Evolutionary conservation across 2,329 filamentous ascomycete genomes (phyloP), one percentile per base, ranked within the genome.

Genomic region (Sporothrix euskadiensis): DNA sequence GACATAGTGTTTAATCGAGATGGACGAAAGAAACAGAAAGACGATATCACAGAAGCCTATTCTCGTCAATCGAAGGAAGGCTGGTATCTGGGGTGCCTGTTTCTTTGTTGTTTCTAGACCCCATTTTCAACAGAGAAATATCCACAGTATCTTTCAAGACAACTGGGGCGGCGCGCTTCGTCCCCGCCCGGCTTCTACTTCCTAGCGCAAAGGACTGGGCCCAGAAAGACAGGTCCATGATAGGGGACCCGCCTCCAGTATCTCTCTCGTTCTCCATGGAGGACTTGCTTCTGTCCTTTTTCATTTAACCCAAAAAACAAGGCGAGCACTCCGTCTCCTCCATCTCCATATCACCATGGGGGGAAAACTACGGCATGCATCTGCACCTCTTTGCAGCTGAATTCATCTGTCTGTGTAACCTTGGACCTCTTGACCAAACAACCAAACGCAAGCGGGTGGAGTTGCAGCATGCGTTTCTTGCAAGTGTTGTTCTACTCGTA

Each of bases 181-280:
- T 54, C 66, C 66, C 66, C 66, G 66, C 66, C 66, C 66, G 66
- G 66, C 66, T 54, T n/a, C 66, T 69, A 1, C 19, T 41, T 69
- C 66, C 65, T 69, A 69, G 66, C 30, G 66, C 47, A 66, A 22
- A 35, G 35, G 61, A 47, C 12, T 47, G 12, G 4, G 19, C 44
- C 44, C 5, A 22, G 52, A 54, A 1, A 54, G 52, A 22, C 52
- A 22, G 47, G 52, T 44, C 41, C 12, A 49, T 49, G 44, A 49
- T 19, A 59, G 30, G 8, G 10, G 61, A 30, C n/a, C 61, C 61
- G 61, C 61, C 39, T 30, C 39, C 61, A 30, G 61, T 44, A 14
- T 65, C n/a, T 66, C 32, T 63, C 30, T 41, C 32, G 16, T 44
- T 26, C 26, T 32, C 19, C 35, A 49, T 5, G 19, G 7, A 22